Evolutionary conservation across 2,329 filamentous ascomycete species (phyloP), one percentile per base, ranked within the genome.

Genomic region (Thielaviopsis musarum): DNA sequence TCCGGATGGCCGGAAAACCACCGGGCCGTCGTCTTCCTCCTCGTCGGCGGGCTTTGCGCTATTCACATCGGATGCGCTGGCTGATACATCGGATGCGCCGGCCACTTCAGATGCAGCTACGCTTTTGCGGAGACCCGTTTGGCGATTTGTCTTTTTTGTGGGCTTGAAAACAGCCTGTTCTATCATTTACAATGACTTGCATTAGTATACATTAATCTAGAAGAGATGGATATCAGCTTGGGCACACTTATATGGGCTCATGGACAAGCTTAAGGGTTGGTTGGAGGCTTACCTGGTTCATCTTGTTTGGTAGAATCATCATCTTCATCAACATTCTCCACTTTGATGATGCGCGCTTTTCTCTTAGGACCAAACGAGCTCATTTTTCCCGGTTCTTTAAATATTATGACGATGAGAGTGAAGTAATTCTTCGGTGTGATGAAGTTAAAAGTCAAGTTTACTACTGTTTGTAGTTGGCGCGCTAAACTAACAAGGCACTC

Each of bases 261-360:
- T 30, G n/a, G 22, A 30, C 55, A 57, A 57, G 55, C 55, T 51
- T 57, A 45, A 26, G 55, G 55, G 45, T 51, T 45, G 55, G 45
- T 51, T 45, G 10, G 30, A 56, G 51, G n/a, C 54, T 56, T 60
- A 60, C 54, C 58, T 56, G 45, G 15, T 30, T 59, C 34, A 17
- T 58, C 24, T 38, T 54, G 51, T 17, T 58, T 52, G n/a, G 34
- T 19, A 26, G 51, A 49, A 56, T 59, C 52, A 48, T 57, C 48
- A 34, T 60, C 38, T n/a, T 48, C 57, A 17, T 58, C 55, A 52
- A 84, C 81, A 52, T 88, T 86, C 51, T 81, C 76, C 0, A 81
- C 75, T 54, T 82, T 85, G 65, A 95, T 87, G 66, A 90, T 86
- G 64, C 87, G 85, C 54, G 87, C 83, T 65, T 93, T 90, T 64